Conservation (phyloP, 83 land plant genomes). For the Thuja plicata region DNA sequence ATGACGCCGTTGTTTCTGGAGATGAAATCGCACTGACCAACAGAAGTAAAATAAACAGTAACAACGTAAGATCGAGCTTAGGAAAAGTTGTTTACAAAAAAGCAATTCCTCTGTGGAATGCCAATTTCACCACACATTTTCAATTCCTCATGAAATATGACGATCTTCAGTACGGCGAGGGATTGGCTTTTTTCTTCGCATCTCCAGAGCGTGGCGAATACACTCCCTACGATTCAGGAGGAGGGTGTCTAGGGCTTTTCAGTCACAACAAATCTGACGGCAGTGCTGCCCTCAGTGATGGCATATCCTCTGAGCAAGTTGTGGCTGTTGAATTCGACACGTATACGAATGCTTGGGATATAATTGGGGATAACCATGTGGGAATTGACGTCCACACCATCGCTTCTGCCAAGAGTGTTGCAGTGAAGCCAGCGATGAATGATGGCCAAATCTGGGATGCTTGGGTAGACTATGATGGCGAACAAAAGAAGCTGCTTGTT, state of each 20-base stretch:
- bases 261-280: background rate
- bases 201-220: background rate
- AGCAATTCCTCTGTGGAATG: background rate
- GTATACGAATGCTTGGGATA: background rate
- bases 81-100: background rate
- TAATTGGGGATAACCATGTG: background rate
- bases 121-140: background rate
- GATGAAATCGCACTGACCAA: background rate
- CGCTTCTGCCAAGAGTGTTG: background rate
- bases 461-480: background rate
- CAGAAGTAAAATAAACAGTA: background rate
- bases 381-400: background rate
- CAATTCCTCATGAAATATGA: background rate
- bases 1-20: background rate
- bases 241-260: background rate
- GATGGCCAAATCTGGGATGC: background rate
- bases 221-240: background rate
- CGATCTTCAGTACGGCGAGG: background rate
- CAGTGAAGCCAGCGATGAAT: background rate
- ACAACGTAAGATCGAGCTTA: background rate
- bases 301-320: background rate
- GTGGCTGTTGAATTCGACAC: background rate
- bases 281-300: background rate
- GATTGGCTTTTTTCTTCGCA: background rate
- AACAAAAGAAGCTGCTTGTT: slow-evolving; percentile 1